phyloP scores from a whole-genome alignment of 169 alveolate genomes.

The Cryptosporidium meleagridis region DNA sequence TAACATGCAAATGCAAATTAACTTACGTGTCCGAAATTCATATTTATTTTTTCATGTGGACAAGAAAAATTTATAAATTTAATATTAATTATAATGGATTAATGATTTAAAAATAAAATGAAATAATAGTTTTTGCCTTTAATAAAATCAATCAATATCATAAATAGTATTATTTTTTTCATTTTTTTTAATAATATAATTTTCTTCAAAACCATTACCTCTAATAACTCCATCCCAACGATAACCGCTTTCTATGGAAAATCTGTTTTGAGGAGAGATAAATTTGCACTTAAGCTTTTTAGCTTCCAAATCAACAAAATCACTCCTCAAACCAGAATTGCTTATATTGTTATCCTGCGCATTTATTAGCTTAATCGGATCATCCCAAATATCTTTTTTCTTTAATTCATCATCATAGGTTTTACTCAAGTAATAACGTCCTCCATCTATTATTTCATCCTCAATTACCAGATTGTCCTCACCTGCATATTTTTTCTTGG shows the following conservation, averaged over 20 bases:
- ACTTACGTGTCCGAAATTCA: conserved; percentile 24
- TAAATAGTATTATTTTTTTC: background rate
- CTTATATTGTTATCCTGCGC: background rate
- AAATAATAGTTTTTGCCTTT: too few species aligned
- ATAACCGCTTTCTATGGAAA: conserved; percentile 92
- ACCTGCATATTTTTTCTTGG: background rate
- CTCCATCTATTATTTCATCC: conserved; percentile 25
- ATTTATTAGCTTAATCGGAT: conserved; percentile 35
- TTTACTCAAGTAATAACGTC: conserved; percentile 6
- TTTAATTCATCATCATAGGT: conserved; percentile 42
- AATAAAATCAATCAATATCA: background rate
- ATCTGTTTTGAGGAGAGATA: conserved; percentile 88
- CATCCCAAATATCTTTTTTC: conserved; percentile 56
- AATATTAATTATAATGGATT: too few species aligned
- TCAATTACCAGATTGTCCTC: background rate
- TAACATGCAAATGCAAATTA: background rate
- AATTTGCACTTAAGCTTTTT: conserved; percentile 87
- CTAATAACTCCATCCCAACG: conserved; percentile 97
- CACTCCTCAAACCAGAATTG: background rate
- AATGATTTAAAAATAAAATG: too few species aligned
- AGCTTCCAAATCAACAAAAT: background rate
- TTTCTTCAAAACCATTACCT: conserved; percentile 93
- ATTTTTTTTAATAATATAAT: conserved; percentile 36
- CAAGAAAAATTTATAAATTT: background rate
- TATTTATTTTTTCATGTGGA: conserved; percentile 11